Evolutionary conservation across 345 rosid species (phyloP).

Genomic region (Corchorus capsularis): DNA sequence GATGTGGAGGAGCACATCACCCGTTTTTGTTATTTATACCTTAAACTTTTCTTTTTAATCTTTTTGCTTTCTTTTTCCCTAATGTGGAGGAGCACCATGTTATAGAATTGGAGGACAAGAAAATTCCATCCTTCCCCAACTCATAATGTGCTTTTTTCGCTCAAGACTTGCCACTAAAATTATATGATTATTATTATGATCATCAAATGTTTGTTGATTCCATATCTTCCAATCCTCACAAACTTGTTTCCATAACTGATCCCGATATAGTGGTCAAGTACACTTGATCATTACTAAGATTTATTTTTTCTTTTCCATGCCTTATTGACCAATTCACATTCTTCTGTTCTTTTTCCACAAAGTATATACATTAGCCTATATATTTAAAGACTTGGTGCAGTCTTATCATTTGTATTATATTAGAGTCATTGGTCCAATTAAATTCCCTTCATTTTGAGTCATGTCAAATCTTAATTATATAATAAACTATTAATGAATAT

Average conservation of each 20-base stretch:
- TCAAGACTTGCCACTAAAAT: not conserved
- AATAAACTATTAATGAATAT: not conserved
- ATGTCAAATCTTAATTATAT: not conserved
- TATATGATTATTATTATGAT: not conserved
- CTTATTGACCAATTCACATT: not conserved
- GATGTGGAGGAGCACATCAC: too few species aligned
- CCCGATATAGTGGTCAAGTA: too few species aligned
- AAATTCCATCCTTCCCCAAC: slow-evolving; percentile 7
- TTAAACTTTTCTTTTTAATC: not conserved
- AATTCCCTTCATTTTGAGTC: slow-evolving; percentile 9
- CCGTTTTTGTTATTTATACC: too few species aligned
- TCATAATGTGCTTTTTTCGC: slow-evolving; percentile 1
- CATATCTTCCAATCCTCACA: slow-evolving; percentile 14
- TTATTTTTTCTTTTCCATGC: too few species aligned
- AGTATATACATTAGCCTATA: not conserved
- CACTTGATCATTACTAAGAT: too few species aligned
- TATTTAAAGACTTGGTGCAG: not conserved
- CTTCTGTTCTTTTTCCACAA: slow-evolving; percentile 12
- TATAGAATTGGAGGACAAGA: slow-evolving; percentile 22
- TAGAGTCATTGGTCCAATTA: slow-evolving; percentile 1
- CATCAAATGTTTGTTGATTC: not conserved
- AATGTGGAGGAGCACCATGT: slow-evolving; percentile 13
- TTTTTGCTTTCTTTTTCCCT: not conserved
- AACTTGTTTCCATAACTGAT: not conserved
- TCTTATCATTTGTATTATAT: not conserved